Base-by-base conservation (phyloP, 441 rosid species). In the Geranium incanum region DNA sequence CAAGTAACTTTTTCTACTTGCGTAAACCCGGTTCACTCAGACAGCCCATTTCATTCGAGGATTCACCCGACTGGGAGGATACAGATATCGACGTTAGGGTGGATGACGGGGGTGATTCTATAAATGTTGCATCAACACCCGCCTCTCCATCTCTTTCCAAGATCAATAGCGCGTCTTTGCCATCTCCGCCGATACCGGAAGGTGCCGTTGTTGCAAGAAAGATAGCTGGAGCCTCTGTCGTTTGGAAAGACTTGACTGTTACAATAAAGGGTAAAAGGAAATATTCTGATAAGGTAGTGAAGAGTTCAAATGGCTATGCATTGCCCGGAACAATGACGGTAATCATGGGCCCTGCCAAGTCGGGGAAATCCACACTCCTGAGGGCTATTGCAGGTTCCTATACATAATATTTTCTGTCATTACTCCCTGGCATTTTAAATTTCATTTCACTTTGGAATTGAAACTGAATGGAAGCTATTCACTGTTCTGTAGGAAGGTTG, bases 11-110 rank as follows among this genome's bases (percentile, higher is more conserved):
- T 79, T 95, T 95, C 86, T 95, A 92, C 80, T 81, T 92, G 72
- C 86, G 97, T 57, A 95, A 92, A 79, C 98, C 96, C 0, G 98
- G 97, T 77, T 87, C 93, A 57, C 80, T 91, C 57, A 73, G 95
- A 74, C 99, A 92, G 72, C 98, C 99, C 68, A 95, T 95, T 72
- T 95, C 99, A 0, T 89, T 95, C 59, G 98, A 92, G 83, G 99
- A 95, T 81, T 95, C 99, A 60, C 99, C 99, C 5, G 97, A 95
- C 65, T 92, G 99, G 99, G 99, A 95, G 76, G 99, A 94, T 76
- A 88, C 97, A 5, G 95, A 92, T 79, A 68, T 69, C 36, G 98
- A 88, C 76, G 86, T 75, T 59, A 90, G 96, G 83, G 78, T 84
- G 83, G 93, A 87, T 60, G 95, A 87, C 69, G 94, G 95, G 45